A percentile compares a stretch with the other conserved stretches of the same genome.
Evolutionary conservation across 345 rosid genomes (phyloP).

Genomic region (Jatropha curcas): DNA sequence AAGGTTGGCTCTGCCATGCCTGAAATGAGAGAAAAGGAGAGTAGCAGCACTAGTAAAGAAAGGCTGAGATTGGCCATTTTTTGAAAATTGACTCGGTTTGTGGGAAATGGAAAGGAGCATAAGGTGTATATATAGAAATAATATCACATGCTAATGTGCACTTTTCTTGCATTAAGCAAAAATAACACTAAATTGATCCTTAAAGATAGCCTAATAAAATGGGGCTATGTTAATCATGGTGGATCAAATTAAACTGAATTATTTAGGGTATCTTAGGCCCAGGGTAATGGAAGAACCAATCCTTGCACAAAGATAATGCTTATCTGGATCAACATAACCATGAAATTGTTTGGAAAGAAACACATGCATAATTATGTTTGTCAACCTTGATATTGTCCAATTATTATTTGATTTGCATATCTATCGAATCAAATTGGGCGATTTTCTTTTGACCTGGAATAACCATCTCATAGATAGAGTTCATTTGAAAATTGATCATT

Average conservation of each 20-base stretch:
- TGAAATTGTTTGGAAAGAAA: constrained; percentile 1
- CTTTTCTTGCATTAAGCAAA: constrained; percentile 21
- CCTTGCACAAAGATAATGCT: background rate
- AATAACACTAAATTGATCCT: constrained; percentile 5
- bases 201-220: background rate
- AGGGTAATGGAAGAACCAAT: background rate
- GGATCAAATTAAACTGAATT: constrained; percentile 15
- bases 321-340: background rate
- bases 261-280: background rate
- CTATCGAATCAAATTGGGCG: too few relatives aligned
- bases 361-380: constrained; percentile 7
- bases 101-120: background rate
- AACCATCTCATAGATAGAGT: too few relatives aligned
- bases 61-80: constrained; percentile 29
- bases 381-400: background rate
- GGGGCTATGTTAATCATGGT: constrained; percentile 1
- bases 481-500: too few relatives aligned
- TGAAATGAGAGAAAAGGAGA: constrained; percentile 11
- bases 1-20: constrained; percentile 22
- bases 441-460: too few relatives aligned
- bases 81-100: background rate
- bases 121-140: constrained; percentile 14
- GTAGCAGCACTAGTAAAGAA: constrained; percentile 11
- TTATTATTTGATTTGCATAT: too few relatives aligned
- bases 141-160: constrained; percentile 24